phyloP scores from a whole-genome alignment of 2,329 filamentous ascomycete genomes.

The Cucurbitaria berberidis region DNA sequence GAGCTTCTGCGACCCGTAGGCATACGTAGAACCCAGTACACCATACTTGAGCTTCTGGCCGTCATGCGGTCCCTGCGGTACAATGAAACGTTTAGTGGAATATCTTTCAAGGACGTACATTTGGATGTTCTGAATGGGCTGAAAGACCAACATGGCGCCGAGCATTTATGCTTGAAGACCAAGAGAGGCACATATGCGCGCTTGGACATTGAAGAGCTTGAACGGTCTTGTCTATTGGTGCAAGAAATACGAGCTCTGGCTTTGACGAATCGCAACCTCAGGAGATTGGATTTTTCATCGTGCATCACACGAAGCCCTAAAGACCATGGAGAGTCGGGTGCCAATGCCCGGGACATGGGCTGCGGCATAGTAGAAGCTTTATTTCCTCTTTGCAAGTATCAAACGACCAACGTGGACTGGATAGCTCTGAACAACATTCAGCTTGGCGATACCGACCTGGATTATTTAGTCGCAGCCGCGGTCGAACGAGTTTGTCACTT shows the following conservation, averaged over 20 bases:
- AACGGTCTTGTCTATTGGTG: slow-evolving; percentile 65
- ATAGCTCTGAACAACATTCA: slow-evolving; percentile 71
- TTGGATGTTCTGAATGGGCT: slow-evolving; percentile 69
- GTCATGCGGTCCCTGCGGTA: slow-evolving; percentile 73
- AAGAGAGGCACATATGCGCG: slow-evolving; percentile 62
- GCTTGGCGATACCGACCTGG: slow-evolving; percentile 73
- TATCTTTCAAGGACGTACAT: slow-evolving; percentile 70
- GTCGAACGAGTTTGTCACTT: slow-evolving; percentile 69
- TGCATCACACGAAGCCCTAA: slow-evolving; percentile 63
- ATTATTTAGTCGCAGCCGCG: slow-evolving; percentile 70
- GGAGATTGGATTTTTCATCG: slow-evolving; percentile 69
- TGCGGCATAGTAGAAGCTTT: slow-evolving; percentile 74
- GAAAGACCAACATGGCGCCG: slow-evolving; percentile 64
- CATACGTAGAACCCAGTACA: slow-evolving; percentile 61
- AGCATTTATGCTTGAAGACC: slow-evolving; percentile 66
- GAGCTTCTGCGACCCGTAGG: slow-evolving; percentile 64
- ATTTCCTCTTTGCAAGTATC: slow-evolving; percentile 69
- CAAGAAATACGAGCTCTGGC: slow-evolving; percentile 73
- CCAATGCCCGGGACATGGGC: slow-evolving; percentile 64
- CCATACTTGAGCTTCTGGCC: slow-evolving; percentile 68
- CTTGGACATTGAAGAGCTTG: slow-evolving; percentile 60
- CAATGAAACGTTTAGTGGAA: slow-evolving; percentile 71
- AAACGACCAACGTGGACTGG: slow-evolving; percentile 74
- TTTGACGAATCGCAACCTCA: slow-evolving; percentile 67
- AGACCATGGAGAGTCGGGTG: slow-evolving; percentile 48